A percentile compares a stretch with the other conserved stretches of the same genome.
Conservation (phyloP, 495 filamentous ascomycete genomes). For the Penicillium macrosclerotiorum region DNA sequence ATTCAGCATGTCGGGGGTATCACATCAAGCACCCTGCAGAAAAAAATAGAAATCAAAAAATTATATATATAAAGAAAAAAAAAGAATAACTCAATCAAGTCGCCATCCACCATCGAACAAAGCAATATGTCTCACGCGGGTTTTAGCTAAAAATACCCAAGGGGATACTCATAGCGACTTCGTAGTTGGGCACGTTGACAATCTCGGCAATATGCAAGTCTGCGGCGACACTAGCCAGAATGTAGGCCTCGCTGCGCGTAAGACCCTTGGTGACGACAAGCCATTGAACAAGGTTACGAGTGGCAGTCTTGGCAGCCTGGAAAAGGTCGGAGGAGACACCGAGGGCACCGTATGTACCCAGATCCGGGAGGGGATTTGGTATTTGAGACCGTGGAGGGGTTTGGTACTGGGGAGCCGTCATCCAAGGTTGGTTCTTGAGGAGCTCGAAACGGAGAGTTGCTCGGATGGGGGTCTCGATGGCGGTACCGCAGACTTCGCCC, state of each 20-base stretch:
- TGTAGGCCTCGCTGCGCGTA: slow-evolving; percentile 46
- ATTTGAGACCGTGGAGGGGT: slow-evolving; percentile 31
- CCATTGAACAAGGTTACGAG: slow-evolving; percentile 44
- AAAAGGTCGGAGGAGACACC: slow-evolving; percentile 43
- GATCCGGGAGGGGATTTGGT: slow-evolving; percentile 25
- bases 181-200: slow-evolving; percentile 51
- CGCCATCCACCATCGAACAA: no score
- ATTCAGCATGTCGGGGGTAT: slow-evolving; percentile 16
- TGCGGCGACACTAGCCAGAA: slow-evolving; percentile 46
- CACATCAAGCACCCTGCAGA: slow-evolving; percentile 8
- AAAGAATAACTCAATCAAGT: no score
- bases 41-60: no score
- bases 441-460: slow-evolving; percentile 45
- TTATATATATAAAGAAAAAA: no score
- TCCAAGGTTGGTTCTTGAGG: slow-evolving; percentile 42
- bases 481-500: slow-evolving; percentile 53
- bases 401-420: slow-evolving; percentile 43
- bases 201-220: slow-evolving; percentile 47
- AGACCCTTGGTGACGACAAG: slow-evolving; percentile 44
- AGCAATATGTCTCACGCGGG: no score
- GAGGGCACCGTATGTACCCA: slow-evolving; percentile 45
- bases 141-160: slow-evolving; percentile 38
- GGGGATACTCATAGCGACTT: slow-evolving; percentile 45
- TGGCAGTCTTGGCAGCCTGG: slow-evolving; percentile 45
- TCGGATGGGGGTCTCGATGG: slow-evolving; percentile 52